Base-by-base conservation (phyloP, 2,329 filamentous ascomycete species). In the Colletotrichum neosansevieriae region DNA sequence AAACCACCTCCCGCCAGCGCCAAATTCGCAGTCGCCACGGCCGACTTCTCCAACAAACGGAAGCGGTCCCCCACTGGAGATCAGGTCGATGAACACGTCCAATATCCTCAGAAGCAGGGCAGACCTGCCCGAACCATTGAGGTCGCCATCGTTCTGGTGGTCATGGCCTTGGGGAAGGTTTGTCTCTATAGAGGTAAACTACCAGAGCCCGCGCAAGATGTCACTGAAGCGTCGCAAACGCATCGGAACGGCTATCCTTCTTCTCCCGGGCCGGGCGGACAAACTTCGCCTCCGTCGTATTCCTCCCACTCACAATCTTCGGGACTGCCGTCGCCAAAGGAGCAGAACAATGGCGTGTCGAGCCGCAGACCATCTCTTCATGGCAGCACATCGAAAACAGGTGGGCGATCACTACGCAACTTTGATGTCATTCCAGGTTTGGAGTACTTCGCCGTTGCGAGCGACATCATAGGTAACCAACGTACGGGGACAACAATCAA, bases 401-500 rank as follows among this genome's bases (percentile, higher is more conserved):
- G 49, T 4, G 45, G 51, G 11, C 64, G 67, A 58, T 73, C 75
- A 2, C 71, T 74, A 60, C 85, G 87, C 73, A 97, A 97, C 75
- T 85, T 96, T 58, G 94, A 98, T 74, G 86, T 92, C 6, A 92
- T 98, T 69, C 95, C 96, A 0, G 96, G 96, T 0, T 82, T 98
- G 66, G 92, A 94, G 34, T 98, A 98, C 76, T 98, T 94, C 77
- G 92, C 92, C 1, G 90, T 92, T 70, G 95, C 94, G 2, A 91
- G 91, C 1, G 92, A 96, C 70, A 97, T 98, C 42, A 82, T 98
- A 15, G 94, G 94, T 5, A 92, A 92, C 67, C 89, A 96, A 58
- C 85, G 90, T 40, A 94, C 92, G 12, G 92, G 92, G 1, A 92
- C 91, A 70, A 92, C 92, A 49, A 84, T 98, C 67, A 90, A 92